Base-by-base conservation (phyloP, 1,139 yeast genomes). In the Magnusiomyces tetraspermus region DNA sequence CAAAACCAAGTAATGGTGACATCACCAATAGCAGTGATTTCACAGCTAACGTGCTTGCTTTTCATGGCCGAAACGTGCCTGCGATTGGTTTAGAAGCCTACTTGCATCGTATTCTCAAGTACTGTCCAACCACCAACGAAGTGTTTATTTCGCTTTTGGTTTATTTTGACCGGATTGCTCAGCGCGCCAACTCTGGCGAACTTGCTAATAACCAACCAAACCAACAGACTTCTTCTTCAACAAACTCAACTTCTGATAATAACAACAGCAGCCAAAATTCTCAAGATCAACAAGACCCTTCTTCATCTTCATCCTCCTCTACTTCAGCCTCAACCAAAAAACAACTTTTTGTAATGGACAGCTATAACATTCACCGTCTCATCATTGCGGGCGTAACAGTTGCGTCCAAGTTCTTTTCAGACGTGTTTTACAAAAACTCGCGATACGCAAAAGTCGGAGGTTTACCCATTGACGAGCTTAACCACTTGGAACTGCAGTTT, bases 401-500 rank as follows among this genome's bases (percentile, higher is more conserved):
- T 23, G 88, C 96, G 24, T 85, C 96, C 45, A 92, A 92, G 71
- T 94, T 92, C 68, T 90, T 90, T 68, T 84, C 95, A 61, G 99
- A 92, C 70, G 89, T 92, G 51, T 94, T 92, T 67, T 92, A 94
- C 75, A 92, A 94, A 65, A 92, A 94, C 69, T 83, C 95, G 52
- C 78, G 99, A 58, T 92, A 94, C 67, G 97, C 98, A 24, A 88
- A 92, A 68, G 97, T 92, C 43, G 98, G 99, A 8, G 99, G 99
- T 1, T 76, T 92, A 54, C 96, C 97, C 8, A 76, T 90, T 54
- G 96, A 89, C 55, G 99, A 92, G 66, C 76, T 92, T 64, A 92
- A 94, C 66, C 92, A 88, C 69, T 74, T 92, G 59, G 99, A 92
- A 68, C 72, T 92, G 51, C 97, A 92, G 67, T 92, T 92, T 66